Evolutionary conservation across 805 yeast genomes (phyloP).

Genomic region (Jamesozyma hellenica): DNA sequence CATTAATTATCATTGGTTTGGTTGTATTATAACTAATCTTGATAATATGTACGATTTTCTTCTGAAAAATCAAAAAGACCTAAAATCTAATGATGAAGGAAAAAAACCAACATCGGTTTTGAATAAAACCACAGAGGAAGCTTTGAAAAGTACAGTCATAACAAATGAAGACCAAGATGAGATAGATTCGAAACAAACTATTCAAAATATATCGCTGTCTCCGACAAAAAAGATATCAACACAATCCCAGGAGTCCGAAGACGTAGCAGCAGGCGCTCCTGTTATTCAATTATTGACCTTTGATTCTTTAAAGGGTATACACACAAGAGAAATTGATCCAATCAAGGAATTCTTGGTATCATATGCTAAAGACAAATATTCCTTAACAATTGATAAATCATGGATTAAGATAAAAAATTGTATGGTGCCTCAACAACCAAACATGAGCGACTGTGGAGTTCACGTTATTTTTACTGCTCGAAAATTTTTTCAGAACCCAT

Average conservation of each 20-base stretch:
- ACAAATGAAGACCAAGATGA: not conserved
- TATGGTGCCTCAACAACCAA: slow-evolving; percentile 72
- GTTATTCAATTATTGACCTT: slow-evolving; percentile 44
- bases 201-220: not conserved
- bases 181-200: too few species aligned
- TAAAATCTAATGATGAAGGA: too few species aligned
- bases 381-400: slow-evolving; percentile 35
- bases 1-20: slow-evolving; percentile 78
- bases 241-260: slow-evolving; percentile 6
- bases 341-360: slow-evolving; percentile 49
- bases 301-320: slow-evolving; percentile 60
- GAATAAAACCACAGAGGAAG: not conserved
- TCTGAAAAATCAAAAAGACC: not conserved
- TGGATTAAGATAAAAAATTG: slow-evolving; percentile 42
- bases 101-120: too few species aligned
- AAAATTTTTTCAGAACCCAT: slow-evolving; percentile 44
- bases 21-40: slow-evolving; percentile 57
- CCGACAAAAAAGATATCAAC: not conserved
- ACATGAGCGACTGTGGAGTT: slow-evolving; percentile 90
- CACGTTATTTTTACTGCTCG: slow-evolving; percentile 71
- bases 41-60: slow-evolving; percentile 21
- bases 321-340: slow-evolving; percentile 45
- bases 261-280: slow-evolving; percentile 13
- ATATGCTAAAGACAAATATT: slow-evolving; percentile 59
- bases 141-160: not conserved